phyloP scores from a whole-genome alignment of 73 alveolate species.

The Breviolum minutum region DNA sequence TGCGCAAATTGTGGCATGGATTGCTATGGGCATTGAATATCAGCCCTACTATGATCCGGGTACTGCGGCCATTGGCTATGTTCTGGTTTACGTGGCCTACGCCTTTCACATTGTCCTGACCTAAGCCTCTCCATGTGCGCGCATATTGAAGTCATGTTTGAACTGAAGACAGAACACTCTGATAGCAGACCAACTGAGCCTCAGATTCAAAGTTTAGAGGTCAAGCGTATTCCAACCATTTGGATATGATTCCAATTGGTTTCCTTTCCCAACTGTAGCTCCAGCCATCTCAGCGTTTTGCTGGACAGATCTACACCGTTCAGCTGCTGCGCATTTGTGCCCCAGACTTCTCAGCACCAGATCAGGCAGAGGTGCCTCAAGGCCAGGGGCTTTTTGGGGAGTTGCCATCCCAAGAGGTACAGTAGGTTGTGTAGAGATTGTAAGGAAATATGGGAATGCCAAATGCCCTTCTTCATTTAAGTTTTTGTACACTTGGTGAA shows the following conservation, averaged over 20 bases:
- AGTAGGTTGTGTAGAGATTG: not conserved
- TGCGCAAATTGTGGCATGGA: constrained; percentile 89
- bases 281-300: not conserved
- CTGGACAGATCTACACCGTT: constrained; percentile 70
- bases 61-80: constrained; percentile 78
- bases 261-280: too few species aligned
- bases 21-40: constrained; percentile 65
- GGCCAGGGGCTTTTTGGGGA: not conserved
- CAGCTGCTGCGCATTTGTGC: constrained; percentile 95
- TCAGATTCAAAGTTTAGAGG: too few species aligned
- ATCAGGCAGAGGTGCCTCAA: constrained; percentile 88
- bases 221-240: too few species aligned
- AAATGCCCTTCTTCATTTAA: too few species aligned
- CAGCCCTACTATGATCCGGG: constrained; percentile 87
- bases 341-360: constrained; percentile 91
- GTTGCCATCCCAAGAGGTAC: not conserved
- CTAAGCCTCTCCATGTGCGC: not conserved
- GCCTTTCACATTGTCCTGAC: constrained; percentile 58
- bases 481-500: too few species aligned
- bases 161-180: too few species aligned
- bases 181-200: too few species aligned
- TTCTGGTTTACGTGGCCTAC: constrained; percentile 55
- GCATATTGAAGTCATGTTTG: too few species aligned
- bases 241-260: too few species aligned
- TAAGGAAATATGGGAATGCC: too few species aligned